Conservation (phyloP, 2,329 filamentous ascomycete species). For the Neopestalotiopsis sp. region DNA sequence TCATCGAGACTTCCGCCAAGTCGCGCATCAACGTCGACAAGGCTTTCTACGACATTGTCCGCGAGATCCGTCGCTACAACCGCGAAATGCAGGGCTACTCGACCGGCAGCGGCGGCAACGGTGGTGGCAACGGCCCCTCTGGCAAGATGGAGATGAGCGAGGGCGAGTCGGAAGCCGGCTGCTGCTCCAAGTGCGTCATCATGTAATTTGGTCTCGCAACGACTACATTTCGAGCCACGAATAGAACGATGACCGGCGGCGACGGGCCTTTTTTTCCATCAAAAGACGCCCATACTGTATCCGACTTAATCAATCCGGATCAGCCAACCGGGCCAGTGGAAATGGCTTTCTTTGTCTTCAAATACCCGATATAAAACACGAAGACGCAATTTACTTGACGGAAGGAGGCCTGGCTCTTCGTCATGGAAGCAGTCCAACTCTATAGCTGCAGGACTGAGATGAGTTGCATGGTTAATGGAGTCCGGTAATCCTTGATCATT, state of each 20-base stretch:
- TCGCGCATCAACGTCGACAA: conserved; percentile 98
- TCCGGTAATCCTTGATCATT: conserved; percentile 32
- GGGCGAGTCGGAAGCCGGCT: conserved; percentile 71
- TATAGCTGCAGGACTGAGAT: conserved; percentile 28
- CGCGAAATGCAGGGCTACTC: conserved; percentile 94
- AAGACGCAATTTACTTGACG: conserved; percentile 13
- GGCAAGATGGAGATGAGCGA: conserved; percentile 83
- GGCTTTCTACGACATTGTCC: conserved; percentile 97
- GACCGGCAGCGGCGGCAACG: conserved; percentile 68
- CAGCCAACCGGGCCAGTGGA: neutral
- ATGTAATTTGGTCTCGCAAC: conserved; percentile 64
- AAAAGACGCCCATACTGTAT: neutral
- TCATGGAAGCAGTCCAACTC: conserved; percentile 28
- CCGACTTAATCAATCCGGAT: neutral
- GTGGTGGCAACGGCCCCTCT: conserved; percentile 64
- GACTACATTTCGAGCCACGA: conserved; percentile 5
- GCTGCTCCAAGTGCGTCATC: conserved; percentile 85
- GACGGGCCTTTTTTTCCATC: neutral
- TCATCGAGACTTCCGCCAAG: conserved; percentile 99
- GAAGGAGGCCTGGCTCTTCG: conserved; percentile 22
- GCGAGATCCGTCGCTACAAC: conserved; percentile 98
- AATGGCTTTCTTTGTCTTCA: conserved; percentile 5
- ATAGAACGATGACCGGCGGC: conserved; percentile 12
- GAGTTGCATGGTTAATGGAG: conserved; percentile 37
- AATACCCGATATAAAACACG: conserved; percentile 16